Base-by-base conservation (phyloP, 805 yeast genomes). In the Metschnikowia picachoensis region DNA sequence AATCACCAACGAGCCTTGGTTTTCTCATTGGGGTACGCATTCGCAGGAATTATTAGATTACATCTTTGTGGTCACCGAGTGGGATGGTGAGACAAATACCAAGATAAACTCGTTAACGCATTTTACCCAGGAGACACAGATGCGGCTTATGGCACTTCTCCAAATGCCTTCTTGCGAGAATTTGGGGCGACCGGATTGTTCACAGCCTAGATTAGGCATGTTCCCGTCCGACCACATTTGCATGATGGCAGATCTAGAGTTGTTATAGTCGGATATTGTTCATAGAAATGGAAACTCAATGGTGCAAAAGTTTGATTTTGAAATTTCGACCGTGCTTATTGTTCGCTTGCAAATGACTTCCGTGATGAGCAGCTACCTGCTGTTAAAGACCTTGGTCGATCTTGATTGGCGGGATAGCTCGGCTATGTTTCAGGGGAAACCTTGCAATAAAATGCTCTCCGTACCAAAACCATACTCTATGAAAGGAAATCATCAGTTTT, bases 171-270 rank as follows among this genome's bases (percentile, higher is more conserved):
- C 37, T 4, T 20, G n/a, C 29, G 41, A 34, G 8, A 41, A 35
- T 13, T 35, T 39, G 44, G 37, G 33, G 8, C 43, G 25, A 16
- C 27, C 27, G n/a, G 41, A 39, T 10, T 7, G 8, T 13, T n/a
- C 38, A 3, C 44, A 31, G 32, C 43, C 48, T 14, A 30, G 27
- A 12, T 14, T 44, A 10, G 48, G 48, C 4, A 41, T 35, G n/a
- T 39, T 37, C 31, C 37, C 44, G n/a, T 44, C 48, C 4, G 47
- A 44, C 33, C 48, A 44, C 28, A 15, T 39, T 20, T 44, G 48
- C 29, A 39, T 39, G 48, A 44, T 44, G 48, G 48, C 44, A 5
- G 48, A 44, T 25, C 20, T 44, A 25, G 44, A 44, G 28, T 39
- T 44, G 37, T 15, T 39, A 10, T 44, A n/a, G n/a, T n/a, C n/a